Evolutionary conservation across 768 basidiomycete species (phyloP).

Genomic region (Chalciporus chontae): DNA sequence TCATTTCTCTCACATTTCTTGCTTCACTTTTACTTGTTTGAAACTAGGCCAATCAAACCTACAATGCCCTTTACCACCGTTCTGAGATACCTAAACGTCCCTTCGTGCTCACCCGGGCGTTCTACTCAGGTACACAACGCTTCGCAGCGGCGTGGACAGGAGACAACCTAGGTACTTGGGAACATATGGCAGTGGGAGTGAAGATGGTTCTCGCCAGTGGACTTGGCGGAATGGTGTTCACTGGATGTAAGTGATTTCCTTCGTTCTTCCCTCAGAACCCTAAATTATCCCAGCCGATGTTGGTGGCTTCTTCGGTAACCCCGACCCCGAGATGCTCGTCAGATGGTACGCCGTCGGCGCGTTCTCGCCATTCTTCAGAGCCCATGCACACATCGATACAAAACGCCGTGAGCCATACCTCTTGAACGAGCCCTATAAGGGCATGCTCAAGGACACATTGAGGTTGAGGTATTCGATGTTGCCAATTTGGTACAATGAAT

Average conservation of each 20-base stretch:
- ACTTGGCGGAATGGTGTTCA: constrained; percentile 87
- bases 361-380: constrained; percentile 97
- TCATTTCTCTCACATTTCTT: neutral
- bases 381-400: constrained; percentile 96
- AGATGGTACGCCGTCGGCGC: constrained; percentile 97
- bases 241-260: constrained; percentile 65
- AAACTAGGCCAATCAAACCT: constrained; percentile 75
- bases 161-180: constrained; percentile 97
- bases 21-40: neutral
- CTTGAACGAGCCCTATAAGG: constrained; percentile 84
- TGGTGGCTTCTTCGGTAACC: constrained; percentile 98
- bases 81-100: constrained; percentile 77
- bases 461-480: constrained; percentile 82
- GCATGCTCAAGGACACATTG: constrained; percentile 73
- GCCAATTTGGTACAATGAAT: constrained; percentile 97
- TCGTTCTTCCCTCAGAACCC: constrained; percentile 1
- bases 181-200: constrained; percentile 90
- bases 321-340: constrained; percentile 89
- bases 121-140: constrained; percentile 93
- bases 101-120: constrained; percentile 93
- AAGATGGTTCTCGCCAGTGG: constrained; percentile 90
- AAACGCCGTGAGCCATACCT: constrained; percentile 97
- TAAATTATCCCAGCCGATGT: constrained; percentile 76
- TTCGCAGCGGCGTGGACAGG: constrained; percentile 99
- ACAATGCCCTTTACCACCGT: constrained; percentile 73